Conservation (phyloP, 768 basidiomycete species). For the Mycena olivaceomarginata region DNA sequence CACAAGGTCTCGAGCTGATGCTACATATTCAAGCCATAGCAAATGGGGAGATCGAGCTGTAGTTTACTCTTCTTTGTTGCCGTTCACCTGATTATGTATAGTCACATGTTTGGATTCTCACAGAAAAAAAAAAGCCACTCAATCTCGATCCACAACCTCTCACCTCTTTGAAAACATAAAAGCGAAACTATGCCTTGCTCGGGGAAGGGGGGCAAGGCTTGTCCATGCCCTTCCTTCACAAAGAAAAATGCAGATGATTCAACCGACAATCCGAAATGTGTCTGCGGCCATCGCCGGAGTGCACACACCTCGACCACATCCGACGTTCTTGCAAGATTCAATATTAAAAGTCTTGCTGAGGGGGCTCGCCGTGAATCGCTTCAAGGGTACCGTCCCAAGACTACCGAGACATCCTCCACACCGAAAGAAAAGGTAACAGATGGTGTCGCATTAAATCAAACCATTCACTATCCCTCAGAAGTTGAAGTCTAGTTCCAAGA, state of each 20-base stretch:
- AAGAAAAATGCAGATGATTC: neutral
- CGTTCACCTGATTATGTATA: too few species aligned
- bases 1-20: constrained; percentile 4
- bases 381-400: neutral
- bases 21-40: neutral
- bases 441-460: neutral
- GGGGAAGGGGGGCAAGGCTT: constrained; percentile 3
- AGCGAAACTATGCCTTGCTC: neutral
- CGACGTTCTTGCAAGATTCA: neutral
- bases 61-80: neutral
- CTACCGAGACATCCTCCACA: neutral
- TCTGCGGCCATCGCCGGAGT: neutral
- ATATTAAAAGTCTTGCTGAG: too few species aligned
- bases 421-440: neutral
- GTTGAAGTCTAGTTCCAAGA: neutral
- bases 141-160: neutral
- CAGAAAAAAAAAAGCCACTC: too few species aligned
- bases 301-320: neutral
- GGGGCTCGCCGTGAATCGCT: too few species aligned
- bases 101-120: too few species aligned
- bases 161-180: neutral
- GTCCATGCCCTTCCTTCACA: neutral
- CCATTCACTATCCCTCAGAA: neutral
- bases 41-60: constrained; percentile 7
- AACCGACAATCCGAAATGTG: constrained; percentile 1